phyloP scores from a whole-genome alignment of 140 eudicot species.

The Stevia rebaudiana region DNA sequence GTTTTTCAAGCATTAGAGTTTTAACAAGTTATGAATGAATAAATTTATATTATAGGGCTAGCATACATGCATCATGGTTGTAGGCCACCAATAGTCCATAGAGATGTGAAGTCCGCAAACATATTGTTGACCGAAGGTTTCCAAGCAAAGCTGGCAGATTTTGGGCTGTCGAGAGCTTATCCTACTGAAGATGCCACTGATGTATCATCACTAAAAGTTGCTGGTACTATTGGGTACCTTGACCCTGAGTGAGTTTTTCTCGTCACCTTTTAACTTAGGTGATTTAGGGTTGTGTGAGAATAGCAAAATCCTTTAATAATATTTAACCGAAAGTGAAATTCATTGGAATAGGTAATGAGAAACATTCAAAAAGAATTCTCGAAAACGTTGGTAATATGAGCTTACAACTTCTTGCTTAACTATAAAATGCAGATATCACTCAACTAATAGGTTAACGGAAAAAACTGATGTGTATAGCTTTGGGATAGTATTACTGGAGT shows the following conservation, averaged over 20 bases:
- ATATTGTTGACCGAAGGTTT: conserved; percentile 26
- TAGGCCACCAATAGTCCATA: conserved; percentile 33
- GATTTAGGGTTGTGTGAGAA: too few relatives aligned
- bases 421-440: too few relatives aligned
- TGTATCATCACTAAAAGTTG: conserved; percentile 24
- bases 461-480: conserved; percentile 41
- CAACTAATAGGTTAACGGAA: conserved; percentile 25
- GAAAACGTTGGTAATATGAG: too few relatives aligned
- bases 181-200: conserved; percentile 17
- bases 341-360: too few relatives aligned
- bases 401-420: too few relatives aligned
- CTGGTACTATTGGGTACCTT: conserved; percentile 34
- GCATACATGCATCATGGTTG: conserved; percentile 29
- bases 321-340: too few relatives aligned
- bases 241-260: conserved; percentile 35
- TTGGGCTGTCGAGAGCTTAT: conserved; percentile 30
- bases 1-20: too few relatives aligned
- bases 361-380: too few relatives aligned
- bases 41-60: conserved; percentile 7
- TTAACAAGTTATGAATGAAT: too few relatives aligned
- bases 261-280: too few relatives aligned
- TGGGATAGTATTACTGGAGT: conserved; percentile 38
- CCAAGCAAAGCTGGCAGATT: conserved; percentile 30
- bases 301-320: too few relatives aligned
- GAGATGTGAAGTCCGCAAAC: conserved; percentile 41